These are phyloP conservation scores for Microcos paniculata DNA, from an alignment of 345 rosid species.

Conservation along the genomic window DNA sequence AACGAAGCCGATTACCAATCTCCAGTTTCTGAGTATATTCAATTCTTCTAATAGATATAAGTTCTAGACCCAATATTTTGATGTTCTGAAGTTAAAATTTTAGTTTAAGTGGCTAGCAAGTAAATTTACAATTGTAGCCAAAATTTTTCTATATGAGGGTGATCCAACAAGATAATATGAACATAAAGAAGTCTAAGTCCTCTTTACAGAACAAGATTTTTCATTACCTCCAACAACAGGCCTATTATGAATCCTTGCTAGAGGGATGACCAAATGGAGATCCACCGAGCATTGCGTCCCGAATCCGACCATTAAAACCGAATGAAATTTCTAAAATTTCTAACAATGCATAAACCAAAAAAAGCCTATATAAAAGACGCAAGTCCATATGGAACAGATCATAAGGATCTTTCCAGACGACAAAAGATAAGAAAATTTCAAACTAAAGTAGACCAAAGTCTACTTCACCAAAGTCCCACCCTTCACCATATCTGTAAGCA, in stretches of 20 bases:
- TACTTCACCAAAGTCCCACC: conserved; percentile 99
- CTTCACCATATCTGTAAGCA: conserved; percentile 87
- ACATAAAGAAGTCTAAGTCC: background rate
- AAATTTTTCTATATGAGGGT: too few relatives aligned
- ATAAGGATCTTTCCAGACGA: background rate
- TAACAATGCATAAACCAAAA: background rate
- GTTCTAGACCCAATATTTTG: background rate
- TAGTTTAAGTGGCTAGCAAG: background rate
- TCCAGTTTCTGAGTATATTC: background rate
- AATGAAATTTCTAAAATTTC: conserved; percentile 30
- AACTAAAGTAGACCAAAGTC: too few relatives aligned
- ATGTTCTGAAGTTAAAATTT: background rate
- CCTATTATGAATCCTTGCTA: conserved; percentile 96
- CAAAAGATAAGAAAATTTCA: conserved; percentile 32
- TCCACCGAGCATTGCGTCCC: conserved; percentile 97
- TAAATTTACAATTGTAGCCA: too few relatives aligned
- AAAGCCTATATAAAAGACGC: background rate
- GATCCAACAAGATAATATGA: background rate
- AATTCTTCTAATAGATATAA: too few relatives aligned
- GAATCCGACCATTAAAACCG: conserved; percentile 95
- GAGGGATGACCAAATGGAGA: conserved; percentile 96
- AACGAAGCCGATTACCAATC: background rate
- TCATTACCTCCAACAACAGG: conserved; percentile 69
- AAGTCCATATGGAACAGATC: background rate
- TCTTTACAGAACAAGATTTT: background rate